A percentile compares a stretch with the other conserved stretches of the same genome.
These are phyloP conservation scores for Moricandia moricandioides DNA, from an alignment of 345 rosid species.

Conservation along the genomic window DNA sequence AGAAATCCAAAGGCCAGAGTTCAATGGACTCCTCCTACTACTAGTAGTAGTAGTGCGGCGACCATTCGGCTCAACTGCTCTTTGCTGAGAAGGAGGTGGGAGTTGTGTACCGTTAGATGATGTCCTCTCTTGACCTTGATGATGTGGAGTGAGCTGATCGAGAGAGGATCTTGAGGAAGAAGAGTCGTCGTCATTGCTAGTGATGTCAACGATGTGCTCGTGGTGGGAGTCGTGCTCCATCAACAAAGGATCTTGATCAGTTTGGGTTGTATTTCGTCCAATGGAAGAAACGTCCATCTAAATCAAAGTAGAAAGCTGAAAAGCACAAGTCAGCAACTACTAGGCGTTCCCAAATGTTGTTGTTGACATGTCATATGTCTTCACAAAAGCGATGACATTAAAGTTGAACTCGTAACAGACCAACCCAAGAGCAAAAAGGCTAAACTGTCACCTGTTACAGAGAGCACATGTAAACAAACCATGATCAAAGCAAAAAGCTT, in stretches of 20 bases:
- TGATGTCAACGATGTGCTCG: conserved; percentile 61
- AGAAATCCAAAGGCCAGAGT: conserved; percentile 81
- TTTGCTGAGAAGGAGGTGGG: conserved; percentile 38
- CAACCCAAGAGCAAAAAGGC: neutral
- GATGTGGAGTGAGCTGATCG: conserved; percentile 34
- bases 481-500: conserved; percentile 3
- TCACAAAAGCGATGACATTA: neutral
- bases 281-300: conserved; percentile 60
- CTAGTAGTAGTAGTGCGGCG: conserved; percentile 35
- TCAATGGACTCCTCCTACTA: conserved; percentile 64
- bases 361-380: conserved; percentile 8
- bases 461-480: neutral
- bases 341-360: conserved; percentile 1
- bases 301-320: conserved; percentile 36
- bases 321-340: conserved; percentile 28
- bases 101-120: conserved; percentile 27
- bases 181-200: conserved; percentile 41
- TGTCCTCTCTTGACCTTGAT: conserved; percentile 38
- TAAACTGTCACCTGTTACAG: conserved; percentile 15
- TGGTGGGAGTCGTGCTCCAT: conserved; percentile 50
- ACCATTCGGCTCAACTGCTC: conserved; percentile 52
- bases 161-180: conserved; percentile 51
- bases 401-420: neutral
- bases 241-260: conserved; percentile 59
- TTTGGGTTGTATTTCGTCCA: conserved; percentile 40